Evolutionary conservation across 2,329 filamentous ascomycete genomes (phyloP), one percentile per base, ranked within the genome.

Genomic region (Ceratocystis huliohia): DNA sequence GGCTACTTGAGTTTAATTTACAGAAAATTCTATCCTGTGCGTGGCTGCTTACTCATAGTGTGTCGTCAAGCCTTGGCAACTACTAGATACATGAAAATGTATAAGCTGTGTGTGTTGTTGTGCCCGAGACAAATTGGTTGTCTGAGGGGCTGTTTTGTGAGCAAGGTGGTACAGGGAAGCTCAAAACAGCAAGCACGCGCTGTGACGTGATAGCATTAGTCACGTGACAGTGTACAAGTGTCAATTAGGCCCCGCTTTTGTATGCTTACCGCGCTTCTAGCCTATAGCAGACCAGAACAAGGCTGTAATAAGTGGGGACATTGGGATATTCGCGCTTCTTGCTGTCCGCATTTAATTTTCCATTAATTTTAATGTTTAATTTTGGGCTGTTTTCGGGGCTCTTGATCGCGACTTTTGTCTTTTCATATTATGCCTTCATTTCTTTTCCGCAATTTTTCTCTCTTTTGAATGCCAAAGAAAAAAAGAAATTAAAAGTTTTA

Each of bases 291-390:
- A 7, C 56, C 15, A 59, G 56, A 0, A 59, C 15, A 3, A 10
- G 28, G 2, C 56, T 30, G 1, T 0, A n/a, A 25, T 33, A 59
- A 59, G 56, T 37, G 56, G 56, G 1, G 56, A 41, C 56, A 15
- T 15, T 59, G 28, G 17, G 13, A 59, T 37, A 8, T 13, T 6
- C 56, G 56, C 56, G 56, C 37, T 20, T 22, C 25, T 59, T 8
- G 10, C 17, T 28, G 56, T 64, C 45, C 33, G 44, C 33, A 46
- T 41, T 50, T 68, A n/a, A 59, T 63, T 25, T 69, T 69, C 45
- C 50, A 50, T 62, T 44, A 63, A 17, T 61, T 67, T 68, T 63
- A 45, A 53, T 22, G 59, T 57, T 56, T 50, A 20, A 63, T 56
- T 63, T 10, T 45, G n/a, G n/a, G 48, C 25, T 48, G 30, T 61